A percentile compares a stretch with the other conserved stretches of the same genome.
Evolutionary conservation across 2,329 filamentous ascomycete genomes (phyloP).

Genomic region (Bipolaris zeicola): DNA sequence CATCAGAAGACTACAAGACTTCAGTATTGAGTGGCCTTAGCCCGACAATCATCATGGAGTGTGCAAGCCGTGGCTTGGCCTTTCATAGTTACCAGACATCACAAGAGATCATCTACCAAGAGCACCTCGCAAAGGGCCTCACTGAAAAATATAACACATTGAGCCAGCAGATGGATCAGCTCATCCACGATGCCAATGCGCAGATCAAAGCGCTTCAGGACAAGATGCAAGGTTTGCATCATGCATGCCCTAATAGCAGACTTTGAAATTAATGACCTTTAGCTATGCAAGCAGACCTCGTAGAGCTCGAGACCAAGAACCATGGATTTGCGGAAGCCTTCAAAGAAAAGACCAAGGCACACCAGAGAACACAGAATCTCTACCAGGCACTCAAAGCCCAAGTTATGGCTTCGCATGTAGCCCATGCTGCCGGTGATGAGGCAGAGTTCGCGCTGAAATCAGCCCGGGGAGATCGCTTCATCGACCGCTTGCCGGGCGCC

Average conservation of each 20-base stretch:
- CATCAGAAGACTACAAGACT: constrained; percentile 88
- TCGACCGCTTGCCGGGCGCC: constrained; percentile 39
- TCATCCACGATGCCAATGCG: constrained; percentile 74
- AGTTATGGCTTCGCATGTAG: constrained; percentile 60
- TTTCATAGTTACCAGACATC: constrained; percentile 89
- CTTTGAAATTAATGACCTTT: neutral
- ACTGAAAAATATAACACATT: constrained; percentile 72
- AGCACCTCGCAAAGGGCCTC: constrained; percentile 72
- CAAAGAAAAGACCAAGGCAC: constrained; percentile 72
- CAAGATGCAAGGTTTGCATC: constrained; percentile 63
- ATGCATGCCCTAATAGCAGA: neutral
- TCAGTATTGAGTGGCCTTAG: constrained; percentile 82
- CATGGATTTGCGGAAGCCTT: constrained; percentile 70
- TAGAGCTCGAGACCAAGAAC: constrained; percentile 70
- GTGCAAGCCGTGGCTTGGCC: constrained; percentile 74
- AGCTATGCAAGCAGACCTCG: constrained; percentile 67
- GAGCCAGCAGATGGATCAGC: constrained; percentile 70
- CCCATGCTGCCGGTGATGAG: constrained; percentile 60
- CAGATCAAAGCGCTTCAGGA: constrained; percentile 71
- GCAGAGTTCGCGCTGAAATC: constrained; percentile 39
- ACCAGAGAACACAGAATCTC: constrained; percentile 68
- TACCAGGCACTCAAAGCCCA: constrained; percentile 63
- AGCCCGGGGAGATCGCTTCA: constrained; percentile 35
- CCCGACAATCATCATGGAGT: constrained; percentile 84
- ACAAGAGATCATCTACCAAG: constrained; percentile 84